phyloP scores from a whole-genome alignment of 768 basidiomycete genomes.

The Trametes maxima region DNA sequence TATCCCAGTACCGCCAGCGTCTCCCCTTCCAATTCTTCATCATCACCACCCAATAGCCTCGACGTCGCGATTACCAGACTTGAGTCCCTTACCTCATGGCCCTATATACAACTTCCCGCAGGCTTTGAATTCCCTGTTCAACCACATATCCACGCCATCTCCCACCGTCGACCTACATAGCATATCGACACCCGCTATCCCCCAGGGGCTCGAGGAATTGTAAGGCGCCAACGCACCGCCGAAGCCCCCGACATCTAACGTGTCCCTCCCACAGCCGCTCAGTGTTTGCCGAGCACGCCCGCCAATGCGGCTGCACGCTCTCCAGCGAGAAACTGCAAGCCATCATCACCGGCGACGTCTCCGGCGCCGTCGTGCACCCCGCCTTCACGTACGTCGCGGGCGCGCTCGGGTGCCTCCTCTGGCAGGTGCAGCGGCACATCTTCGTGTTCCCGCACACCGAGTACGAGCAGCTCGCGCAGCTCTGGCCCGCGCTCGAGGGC shows the following conservation, averaged over 20 bases:
- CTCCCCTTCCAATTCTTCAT: neutral
- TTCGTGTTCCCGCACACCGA: slow-evolving; percentile 11
- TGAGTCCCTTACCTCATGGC: neutral
- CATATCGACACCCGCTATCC: slow-evolving; percentile 10
- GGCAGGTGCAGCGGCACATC: slow-evolving; percentile 25
- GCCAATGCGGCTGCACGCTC: slow-evolving; percentile 27
- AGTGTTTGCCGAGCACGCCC: slow-evolving; percentile 26
- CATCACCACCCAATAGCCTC: slow-evolving; percentile 9
- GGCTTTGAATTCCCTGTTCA: slow-evolving; percentile 11
- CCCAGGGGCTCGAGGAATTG: slow-evolving; percentile 23
- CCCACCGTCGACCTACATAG: slow-evolving; percentile 13
- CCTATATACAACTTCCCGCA: slow-evolving; percentile 13
- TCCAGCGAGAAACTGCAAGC: slow-evolving; percentile 26
- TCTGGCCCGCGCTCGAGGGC: slow-evolving; percentile 13
- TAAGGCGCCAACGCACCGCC: neutral
- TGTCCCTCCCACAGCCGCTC: slow-evolving; percentile 19
- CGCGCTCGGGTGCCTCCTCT: slow-evolving; percentile 28
- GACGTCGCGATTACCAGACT: neutral
- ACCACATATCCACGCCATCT: slow-evolving; percentile 9
- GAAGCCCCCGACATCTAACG: neutral
- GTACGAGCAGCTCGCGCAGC: slow-evolving; percentile 20
- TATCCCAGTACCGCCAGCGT: neutral
- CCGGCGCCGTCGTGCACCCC: slow-evolving; percentile 28
- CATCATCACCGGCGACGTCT: slow-evolving; percentile 28
- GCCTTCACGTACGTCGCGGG: slow-evolving; percentile 29